Base-by-base conservation (phyloP, 192 early-diverging fungal genomes). In the Linnemannia schmuckeri region DNA sequence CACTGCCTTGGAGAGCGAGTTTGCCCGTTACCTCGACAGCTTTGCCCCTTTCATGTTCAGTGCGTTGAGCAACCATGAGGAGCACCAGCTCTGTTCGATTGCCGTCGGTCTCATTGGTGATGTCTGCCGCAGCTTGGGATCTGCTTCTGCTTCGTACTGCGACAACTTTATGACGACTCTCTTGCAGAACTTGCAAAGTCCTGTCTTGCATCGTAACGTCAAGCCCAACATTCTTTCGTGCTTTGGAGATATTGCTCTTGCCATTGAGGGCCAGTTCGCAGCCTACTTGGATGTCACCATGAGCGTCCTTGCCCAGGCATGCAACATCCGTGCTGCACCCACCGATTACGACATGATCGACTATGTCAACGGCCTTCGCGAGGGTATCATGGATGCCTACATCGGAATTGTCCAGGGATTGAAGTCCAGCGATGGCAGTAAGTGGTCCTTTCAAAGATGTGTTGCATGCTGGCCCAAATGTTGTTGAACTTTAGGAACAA, bases 181-280 rank as follows among this genome's bases (percentile, higher is more conserved):
- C 74, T 89, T 97, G 73, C 91, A 94, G 69, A 93, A 95, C 84
- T 90, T 99, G 70, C 94, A 94, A 84, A 94, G 89, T 69, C 94
- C 95, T 46, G 92, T 92, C 30, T 91, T 99, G 63, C 94, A 96
- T 83, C 93, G 96, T 46, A 92, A 92, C 61, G 96, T 99, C 68
- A 98, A 98, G 91, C 97, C 99, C 6, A 91, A 95, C 22, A 98
- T 98, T 81, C 92, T 99, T 33, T 97, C 98, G 2, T 95, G 95
- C 89, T 98, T 99, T 92, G 98, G 98, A 55, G 98, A 99, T 89
- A 95, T 99, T 88, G 98, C 98, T n/a, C 87, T 99, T 57, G 98
- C 98, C 4, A 96, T 99, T 81, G 96, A 97, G 35, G 95, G 93
- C 6, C 87, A 91, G 76, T 99, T 99, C 88, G 96, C 93, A 75